Percentiles rank a stretch among this genome's conserved stretches.
phyloP scores from a whole-genome alignment of 2,329 filamentous ascomycete species.

The Epichloe baconii region DNA sequence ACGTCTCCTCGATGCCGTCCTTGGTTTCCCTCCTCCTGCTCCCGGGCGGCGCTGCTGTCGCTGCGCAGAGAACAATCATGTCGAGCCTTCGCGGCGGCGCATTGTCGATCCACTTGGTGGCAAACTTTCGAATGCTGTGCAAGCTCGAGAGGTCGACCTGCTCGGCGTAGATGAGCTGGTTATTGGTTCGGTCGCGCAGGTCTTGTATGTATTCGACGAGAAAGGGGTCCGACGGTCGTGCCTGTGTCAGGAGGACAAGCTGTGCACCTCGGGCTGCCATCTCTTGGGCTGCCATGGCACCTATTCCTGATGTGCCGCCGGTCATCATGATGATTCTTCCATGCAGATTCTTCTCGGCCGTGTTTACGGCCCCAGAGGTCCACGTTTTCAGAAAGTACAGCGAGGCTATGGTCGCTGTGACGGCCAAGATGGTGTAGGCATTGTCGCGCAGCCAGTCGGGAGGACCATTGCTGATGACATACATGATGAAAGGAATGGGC shows the following conservation, averaged over 20 bases:
- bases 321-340: slow-evolving; percentile 90
- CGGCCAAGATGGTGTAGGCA: slow-evolving; percentile 28
- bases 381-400: slow-evolving; percentile 53
- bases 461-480: slow-evolving; percentile 32
- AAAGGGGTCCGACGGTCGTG: slow-evolving; percentile 72
- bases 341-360: slow-evolving; percentile 72
- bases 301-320: slow-evolving; percentile 87
- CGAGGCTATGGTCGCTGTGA: slow-evolving; percentile 21
- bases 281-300: slow-evolving; percentile 59
- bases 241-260: slow-evolving; percentile 76
- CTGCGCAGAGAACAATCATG: slow-evolving; percentile 80
- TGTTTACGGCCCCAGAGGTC: slow-evolving; percentile 62
- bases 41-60: slow-evolving; percentile 59
- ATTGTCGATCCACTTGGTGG: slow-evolving; percentile 97
- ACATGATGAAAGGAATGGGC: slow-evolving; percentile 39
- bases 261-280: slow-evolving; percentile 78
- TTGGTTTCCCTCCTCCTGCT: slow-evolving; percentile 46
- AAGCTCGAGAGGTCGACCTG: slow-evolving; percentile 81
- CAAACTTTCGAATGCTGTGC: slow-evolving; percentile 84
- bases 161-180: slow-evolving; percentile 87
- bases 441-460: slow-evolving; percentile 35
- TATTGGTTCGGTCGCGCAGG: slow-evolving; percentile 60
- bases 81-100: slow-evolving; percentile 78
- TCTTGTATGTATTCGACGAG: slow-evolving; percentile 88
- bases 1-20: slow-evolving; percentile 78